Evolutionary conservation across 192 early-diverging fungal species (phyloP).

Genomic region (Coemansia sp.): DNA sequence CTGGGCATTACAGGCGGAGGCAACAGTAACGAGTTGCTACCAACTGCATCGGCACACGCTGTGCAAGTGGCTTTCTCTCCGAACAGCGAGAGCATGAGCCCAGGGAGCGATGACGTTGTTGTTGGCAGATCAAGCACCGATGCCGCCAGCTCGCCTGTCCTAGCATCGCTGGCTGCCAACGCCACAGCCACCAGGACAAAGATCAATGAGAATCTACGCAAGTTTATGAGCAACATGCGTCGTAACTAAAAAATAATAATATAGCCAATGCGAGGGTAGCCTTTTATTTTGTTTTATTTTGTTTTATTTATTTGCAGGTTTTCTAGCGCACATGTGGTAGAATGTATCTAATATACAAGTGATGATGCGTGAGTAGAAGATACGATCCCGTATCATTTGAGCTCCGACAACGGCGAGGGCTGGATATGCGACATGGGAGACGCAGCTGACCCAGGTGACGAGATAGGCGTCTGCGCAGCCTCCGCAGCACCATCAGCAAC

Average conservation of each 20-base stretch:
- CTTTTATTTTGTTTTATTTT: neutral
- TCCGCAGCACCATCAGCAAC: conserved; percentile 9
- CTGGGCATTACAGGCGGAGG: conserved; percentile 28
- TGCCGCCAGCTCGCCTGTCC: conserved; percentile 23
- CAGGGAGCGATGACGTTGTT: neutral
- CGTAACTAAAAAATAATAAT: conserved; percentile 16
- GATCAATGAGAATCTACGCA: conserved; percentile 54
- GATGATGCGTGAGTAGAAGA: neutral
- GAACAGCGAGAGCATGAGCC: neutral
- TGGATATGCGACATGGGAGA: conserved; percentile 22
- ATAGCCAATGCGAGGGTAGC: too few species aligned
- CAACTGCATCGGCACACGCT: neutral
- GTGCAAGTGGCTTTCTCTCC: neutral
- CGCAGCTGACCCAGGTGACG: conserved; percentile 14
- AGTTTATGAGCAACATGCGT: conserved; percentile 53
- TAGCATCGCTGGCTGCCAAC: conserved; percentile 39
- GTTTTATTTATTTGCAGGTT: neutral
- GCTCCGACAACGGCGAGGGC: conserved; percentile 17
- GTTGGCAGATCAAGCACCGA: neutral
- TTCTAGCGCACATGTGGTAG: neutral
- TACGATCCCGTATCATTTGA: conserved; percentile 6
- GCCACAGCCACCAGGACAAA: conserved; percentile 41
- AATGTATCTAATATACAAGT: neutral
- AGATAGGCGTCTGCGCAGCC: conserved; percentile 29
- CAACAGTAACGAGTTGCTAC: neutral